phyloP scores from a whole-genome alignment of 306 rosid genomes.

The Castanea sativa region DNA sequence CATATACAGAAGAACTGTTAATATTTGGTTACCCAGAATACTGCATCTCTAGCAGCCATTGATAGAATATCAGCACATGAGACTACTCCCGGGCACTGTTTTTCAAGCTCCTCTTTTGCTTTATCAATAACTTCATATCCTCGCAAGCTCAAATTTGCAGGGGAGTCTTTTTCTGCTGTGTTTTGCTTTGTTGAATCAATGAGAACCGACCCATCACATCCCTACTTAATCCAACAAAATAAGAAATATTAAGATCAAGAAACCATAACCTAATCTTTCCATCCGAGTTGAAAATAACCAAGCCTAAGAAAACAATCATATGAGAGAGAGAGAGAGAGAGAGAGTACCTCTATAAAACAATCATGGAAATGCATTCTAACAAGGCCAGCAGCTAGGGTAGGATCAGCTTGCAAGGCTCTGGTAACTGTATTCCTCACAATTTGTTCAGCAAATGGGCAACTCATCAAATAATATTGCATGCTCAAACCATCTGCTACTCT shows the following conservation, averaged over 20 bases:
- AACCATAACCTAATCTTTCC: neutral
- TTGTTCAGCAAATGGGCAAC: conserved; percentile 54
- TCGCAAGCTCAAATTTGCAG: conserved; percentile 75
- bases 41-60: conserved; percentile 79
- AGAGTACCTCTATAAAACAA: conserved; percentile 64
- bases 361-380: conserved; percentile 88
- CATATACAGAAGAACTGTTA: neutral
- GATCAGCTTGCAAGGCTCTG: conserved; percentile 58
- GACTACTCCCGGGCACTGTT: conserved; percentile 77
- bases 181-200: conserved; percentile 70
- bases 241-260: neutral
- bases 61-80: conserved; percentile 93
- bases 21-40: conserved; percentile 48
- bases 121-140: conserved; percentile 82
- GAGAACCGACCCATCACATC: conserved; percentile 85
- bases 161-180: conserved; percentile 90
- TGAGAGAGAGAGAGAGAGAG: conserved; percentile 3
- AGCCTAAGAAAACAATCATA: too few species aligned
- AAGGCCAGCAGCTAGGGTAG: conserved; percentile 65
- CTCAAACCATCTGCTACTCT: conserved; percentile 40
- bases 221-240: conserved; percentile 36
- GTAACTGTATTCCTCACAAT: conserved; percentile 44
- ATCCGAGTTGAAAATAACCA: too few species aligned
- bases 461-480: conserved; percentile 52
- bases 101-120: conserved; percentile 65